Percentiles rank a stretch among this genome's conserved stretches.
Conservation (phyloP, 306 rosid genomes). For the Gleditsia sinensis region DNA sequence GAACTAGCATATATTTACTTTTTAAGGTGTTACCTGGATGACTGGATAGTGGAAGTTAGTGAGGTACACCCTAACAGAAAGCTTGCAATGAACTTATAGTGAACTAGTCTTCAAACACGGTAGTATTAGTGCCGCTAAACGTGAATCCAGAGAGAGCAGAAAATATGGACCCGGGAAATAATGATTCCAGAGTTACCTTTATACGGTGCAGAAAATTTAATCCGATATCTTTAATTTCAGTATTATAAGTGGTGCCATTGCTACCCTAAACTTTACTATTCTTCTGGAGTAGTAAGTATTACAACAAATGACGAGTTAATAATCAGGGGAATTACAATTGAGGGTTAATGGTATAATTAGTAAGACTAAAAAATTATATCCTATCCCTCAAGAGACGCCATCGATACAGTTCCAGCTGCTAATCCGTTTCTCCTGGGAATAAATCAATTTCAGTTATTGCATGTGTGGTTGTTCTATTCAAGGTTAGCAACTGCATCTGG, state of each 20-base stretch:
- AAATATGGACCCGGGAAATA: not conserved
- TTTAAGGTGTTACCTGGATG: too few relatives aligned
- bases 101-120: not conserved
- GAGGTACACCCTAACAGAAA: not conserved
- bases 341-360: slow-evolving; percentile 65
- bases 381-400: slow-evolving; percentile 44
- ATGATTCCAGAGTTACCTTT: not conserved
- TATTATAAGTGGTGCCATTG: slow-evolving; percentile 29
- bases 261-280: slow-evolving; percentile 33
- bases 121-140: not conserved
- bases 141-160: not conserved
- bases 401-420: slow-evolving; percentile 47
- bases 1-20: too few relatives aligned
- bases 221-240: slow-evolving; percentile 18
- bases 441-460: slow-evolving; percentile 36
- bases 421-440: slow-evolving; percentile 33
- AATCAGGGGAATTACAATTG: slow-evolving; percentile 43
- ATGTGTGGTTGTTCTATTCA: slow-evolving; percentile 35
- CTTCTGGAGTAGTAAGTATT: slow-evolving; percentile 31
- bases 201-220: not conserved
- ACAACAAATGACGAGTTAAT: slow-evolving; percentile 36
- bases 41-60: too few relatives aligned
- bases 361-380: slow-evolving; percentile 42
- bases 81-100: not conserved
- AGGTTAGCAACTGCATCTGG: slow-evolving; percentile 76